Conservation (phyloP, 2,329 filamentous ascomycete genomes). For the Nemania diffusa region DNA sequence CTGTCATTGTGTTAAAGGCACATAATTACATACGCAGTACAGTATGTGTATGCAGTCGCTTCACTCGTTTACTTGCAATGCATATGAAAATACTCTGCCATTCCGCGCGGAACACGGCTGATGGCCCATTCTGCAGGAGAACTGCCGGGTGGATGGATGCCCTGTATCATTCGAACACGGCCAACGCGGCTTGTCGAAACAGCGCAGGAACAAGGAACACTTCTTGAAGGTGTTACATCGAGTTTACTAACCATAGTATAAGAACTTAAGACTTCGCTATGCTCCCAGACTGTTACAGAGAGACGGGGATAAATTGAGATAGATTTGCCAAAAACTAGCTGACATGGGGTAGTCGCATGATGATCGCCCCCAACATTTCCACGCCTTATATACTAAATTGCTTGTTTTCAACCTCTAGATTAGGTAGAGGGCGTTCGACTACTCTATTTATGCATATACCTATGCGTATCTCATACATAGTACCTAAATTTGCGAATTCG, state of each 20-base stretch:
- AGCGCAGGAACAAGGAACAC: constrained; percentile 1
- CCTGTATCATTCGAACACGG: neutral
- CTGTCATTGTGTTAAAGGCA: neutral
- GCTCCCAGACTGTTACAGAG: constrained; percentile 24
- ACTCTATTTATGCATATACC: no score
- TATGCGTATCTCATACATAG: no score
- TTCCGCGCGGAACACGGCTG: neutral
- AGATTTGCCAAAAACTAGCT: constrained; percentile 30
- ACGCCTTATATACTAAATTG: neutral
- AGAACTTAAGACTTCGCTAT: constrained; percentile 24
- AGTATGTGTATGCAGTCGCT: neutral
- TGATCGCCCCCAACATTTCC: constrained; percentile 26
- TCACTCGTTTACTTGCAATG: constrained; percentile 5
- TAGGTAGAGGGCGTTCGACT: no score
- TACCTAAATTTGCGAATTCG: no score
- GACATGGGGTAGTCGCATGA: constrained; percentile 21
- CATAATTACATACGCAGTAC: neutral
- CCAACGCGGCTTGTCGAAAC: constrained; percentile 7
- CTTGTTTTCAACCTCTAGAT: constrained; percentile 4
- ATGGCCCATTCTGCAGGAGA: neutral
- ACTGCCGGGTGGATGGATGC: constrained; percentile 16
- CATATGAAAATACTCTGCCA: neutral
- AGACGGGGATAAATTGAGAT: constrained; percentile 29
- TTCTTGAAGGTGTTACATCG: constrained; percentile 6
- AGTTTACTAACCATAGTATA: constrained; percentile 4